Base-by-base conservation (phyloP, 345 rosid species). In the Microthlaspi erraticum region DNA sequence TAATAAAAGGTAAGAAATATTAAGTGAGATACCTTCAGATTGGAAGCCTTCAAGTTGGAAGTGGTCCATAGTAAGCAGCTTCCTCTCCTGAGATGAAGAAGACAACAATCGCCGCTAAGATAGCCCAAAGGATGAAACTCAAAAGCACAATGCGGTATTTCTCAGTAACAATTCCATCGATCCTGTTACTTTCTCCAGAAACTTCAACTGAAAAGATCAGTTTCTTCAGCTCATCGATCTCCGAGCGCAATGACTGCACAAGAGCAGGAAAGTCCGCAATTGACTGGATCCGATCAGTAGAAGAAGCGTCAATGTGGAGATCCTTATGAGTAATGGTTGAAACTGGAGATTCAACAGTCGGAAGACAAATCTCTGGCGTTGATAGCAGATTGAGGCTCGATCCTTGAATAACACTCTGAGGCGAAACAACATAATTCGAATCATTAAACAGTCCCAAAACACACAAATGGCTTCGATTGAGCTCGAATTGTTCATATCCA, bases 351-450 rank as follows among this genome's bases (percentile, higher is more conserved):
- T 62, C 74, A 9, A 63, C 75, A 49, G 34, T 13, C 36, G 7
- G 48, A 49, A 57, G 48, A 32, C 0, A 31, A 31, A 46, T 57
- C 7, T 76, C 66, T 48, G 66, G 71, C 60, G 32, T 69, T 39
- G 79, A 50, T 31, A 57, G 20, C 18, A 56, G 29, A 8, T 76
- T 66, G 62, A 42, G 23, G 8, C 42, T 69, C 65, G 75, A 69
- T 63, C 71, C 75, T 56, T 63, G 75, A 33, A 69, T 12, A 18
- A 65, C 2, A 76, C 71, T 76, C 79, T 76, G 75, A 56, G 19
- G 23, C 11, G 34, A 70, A 61, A 61, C n/a, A 55, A 4, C 74
- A 64, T 20, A 46, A 54, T 14, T 43, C 59, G 20, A 68, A 58
- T 20, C 20, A 75, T 34, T 18, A 60, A 6, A 33, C 29, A 20